Evolutionary conservation across 306 rosid species (phyloP), one percentile per base, ranked within the genome.

Genomic region (Cicer bijugum): DNA sequence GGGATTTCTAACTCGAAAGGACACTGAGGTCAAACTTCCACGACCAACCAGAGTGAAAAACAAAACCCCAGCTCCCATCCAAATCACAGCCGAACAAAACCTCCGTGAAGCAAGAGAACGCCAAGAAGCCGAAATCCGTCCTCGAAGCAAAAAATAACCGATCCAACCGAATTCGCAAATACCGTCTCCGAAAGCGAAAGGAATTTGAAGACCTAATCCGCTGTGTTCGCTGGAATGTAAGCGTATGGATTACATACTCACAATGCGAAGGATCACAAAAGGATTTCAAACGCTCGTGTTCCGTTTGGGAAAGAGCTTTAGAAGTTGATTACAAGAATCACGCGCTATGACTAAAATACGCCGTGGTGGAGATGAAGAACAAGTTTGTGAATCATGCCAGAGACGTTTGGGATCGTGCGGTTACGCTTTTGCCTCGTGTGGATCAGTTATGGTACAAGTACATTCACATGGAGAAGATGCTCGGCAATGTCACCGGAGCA

Each of bases 291-390:
- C 89, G 98, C 4, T 96, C 91, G 5, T 90, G 97, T 9, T 92
- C 97, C 1, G 91, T 90, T 61, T 92, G 98, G 98, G 98, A 90
- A 72, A 77, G 96, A 10, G 98, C 98, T 0, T 82, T 92, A 33
- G 93, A 89, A 76, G 93, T 92, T 2, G 98, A 92, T 47, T 86
- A 90, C 82, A 82, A 89, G 82, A 92, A 89, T 60, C 98, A 90
- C 77, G 90, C 96, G 1, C 83, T 88, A 1, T 92, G 98, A 96
- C 93, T 93, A 43, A 89, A 93, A 80, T 90, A 93, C 50, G 96
- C 98, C 0, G 97, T 90, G 85, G 89, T 89, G 9, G 98, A 93
- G 90, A 93, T 93, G 96, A 89, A 89, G 86, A 93, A 90, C 84
- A 86, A 89, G 82, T 93, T 93, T 81, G 83, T 93, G 12, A 89